Percentiles rank a stretch among this genome's conserved stretches.
Evolutionary conservation across 192 early-diverging fungal genomes (phyloP).

Genomic region (Neocallimastix lanati): DNA sequence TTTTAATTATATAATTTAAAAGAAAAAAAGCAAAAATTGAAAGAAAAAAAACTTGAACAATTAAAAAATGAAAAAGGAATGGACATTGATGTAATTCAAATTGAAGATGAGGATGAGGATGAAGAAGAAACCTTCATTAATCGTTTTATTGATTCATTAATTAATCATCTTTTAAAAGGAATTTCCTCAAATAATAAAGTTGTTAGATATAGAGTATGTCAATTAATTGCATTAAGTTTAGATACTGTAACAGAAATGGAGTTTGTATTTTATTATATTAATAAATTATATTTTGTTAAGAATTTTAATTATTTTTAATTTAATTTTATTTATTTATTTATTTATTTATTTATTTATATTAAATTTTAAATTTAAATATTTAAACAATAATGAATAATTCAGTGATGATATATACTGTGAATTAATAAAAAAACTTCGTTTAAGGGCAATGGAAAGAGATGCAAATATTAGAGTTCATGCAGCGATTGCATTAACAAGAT

Average conservation of each 20-base stretch:
- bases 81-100: slow-evolving; percentile 9
- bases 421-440: slow-evolving; percentile 42
- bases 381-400: too few relatives aligned
- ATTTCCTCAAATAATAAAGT: slow-evolving; percentile 62
- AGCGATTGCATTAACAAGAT: slow-evolving; percentile 50
- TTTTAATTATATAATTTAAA: too few relatives aligned
- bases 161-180: slow-evolving; percentile 51
- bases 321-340: too few relatives aligned
- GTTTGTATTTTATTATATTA: slow-evolving; percentile 13
- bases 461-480: slow-evolving; percentile 57
- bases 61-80: not conserved
- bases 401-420: slow-evolving; percentile 59
- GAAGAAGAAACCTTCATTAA: slow-evolving; percentile 26
- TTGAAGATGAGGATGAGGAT: slow-evolving; percentile 9
- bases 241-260: slow-evolving; percentile 59
- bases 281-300: not conserved
- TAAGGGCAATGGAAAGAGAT: slow-evolving; percentile 66
- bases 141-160: slow-evolving; percentile 49
- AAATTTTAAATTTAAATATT: too few relatives aligned
- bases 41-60: not conserved
- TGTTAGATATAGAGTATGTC: slow-evolving; percentile 55
- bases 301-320: too few relatives aligned
- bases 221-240: slow-evolving; percentile 53
- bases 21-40: not conserved
- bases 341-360: too few relatives aligned